These are phyloP conservation scores for Chlorociboria aeruginascens DNA, from an alignment of 495 filamentous ascomycete species.

Conservation along the genomic window DNA sequence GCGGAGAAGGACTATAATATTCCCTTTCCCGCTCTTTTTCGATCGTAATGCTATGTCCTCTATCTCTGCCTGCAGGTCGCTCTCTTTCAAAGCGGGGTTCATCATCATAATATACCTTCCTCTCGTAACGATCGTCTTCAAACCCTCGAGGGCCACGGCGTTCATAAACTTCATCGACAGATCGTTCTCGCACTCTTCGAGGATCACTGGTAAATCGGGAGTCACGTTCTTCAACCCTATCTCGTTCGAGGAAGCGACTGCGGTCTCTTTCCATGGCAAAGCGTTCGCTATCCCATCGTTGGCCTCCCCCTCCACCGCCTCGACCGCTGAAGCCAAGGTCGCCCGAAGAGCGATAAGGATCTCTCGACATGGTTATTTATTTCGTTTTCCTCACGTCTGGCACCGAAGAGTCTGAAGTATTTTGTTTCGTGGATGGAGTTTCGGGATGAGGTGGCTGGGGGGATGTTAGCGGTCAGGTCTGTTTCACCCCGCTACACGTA, in stretches of 20 bases:
- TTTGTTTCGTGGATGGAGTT: neutral
- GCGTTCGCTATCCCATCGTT: slow-evolving; percentile 21
- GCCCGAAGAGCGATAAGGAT: slow-evolving; percentile 10
- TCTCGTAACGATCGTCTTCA: slow-evolving; percentile 37
- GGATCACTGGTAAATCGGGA: slow-evolving; percentile 1
- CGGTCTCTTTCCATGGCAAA: slow-evolving; percentile 22
- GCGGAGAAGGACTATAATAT: slow-evolving; percentile 21
- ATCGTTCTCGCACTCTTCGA: slow-evolving; percentile 17
- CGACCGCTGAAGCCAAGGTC: slow-evolving; percentile 6
- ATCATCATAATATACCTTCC: slow-evolving; percentile 38
- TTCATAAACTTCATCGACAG: slow-evolving; percentile 23
- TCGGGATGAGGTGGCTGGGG: neutral
- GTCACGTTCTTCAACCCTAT: slow-evolving; percentile 15
- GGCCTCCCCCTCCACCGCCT: slow-evolving; percentile 2
- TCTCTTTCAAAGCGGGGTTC: slow-evolving; percentile 41
- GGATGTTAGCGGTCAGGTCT: neutral
- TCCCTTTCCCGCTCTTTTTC: slow-evolving; percentile 33
- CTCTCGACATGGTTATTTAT: slow-evolving; percentile 12
- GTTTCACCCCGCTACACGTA: neutral
- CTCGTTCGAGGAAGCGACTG: slow-evolving; percentile 26
- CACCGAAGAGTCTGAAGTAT: neutral
- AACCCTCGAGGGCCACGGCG: slow-evolving; percentile 27
- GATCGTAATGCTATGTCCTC: slow-evolving; percentile 24
- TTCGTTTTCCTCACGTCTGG: neutral
- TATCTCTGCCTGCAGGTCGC: slow-evolving; percentile 12